Base-by-base conservation (phyloP, 2,329 filamentous ascomycete genomes). In the Fusarium tupiense region DNA sequence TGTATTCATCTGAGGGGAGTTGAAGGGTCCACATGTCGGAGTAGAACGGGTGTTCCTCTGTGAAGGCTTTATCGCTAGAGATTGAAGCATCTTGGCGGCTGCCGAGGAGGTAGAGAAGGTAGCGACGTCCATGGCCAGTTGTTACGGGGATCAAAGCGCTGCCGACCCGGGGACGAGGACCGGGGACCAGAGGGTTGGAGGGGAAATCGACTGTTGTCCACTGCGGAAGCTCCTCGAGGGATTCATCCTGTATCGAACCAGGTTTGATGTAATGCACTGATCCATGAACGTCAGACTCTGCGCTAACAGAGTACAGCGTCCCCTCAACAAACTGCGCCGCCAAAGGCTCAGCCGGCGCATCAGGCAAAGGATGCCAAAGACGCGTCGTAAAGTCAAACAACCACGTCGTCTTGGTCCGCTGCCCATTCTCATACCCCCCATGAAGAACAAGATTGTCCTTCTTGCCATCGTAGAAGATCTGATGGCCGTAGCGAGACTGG, bases 21-120 rank as follows among this genome's bases (percentile, higher is more conserved):
- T 76, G 74, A 1, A 76, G 22, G 0, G 74, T 73, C 74, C 74
- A 76, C 71, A 75, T 73, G 24, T 76, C 74, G 1, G 74, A 76
- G 61, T 73, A 76, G 33, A 75, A 75, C 0, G 68, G 62, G 6
- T 67, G 68, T 1, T 75, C 67, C 24, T 76, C 56, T 0, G 66
- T 76, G 19, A 58, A 75, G 0, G 59, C n/a, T 13, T 72, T 47
- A 26, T 76, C 64, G 1, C 35, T 29, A 56, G 46, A 6, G 40
- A 69, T 29, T 5, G 46, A 13, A 1, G 53, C 41, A 22, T 74
- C 73, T 40, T 76, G 59, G 2, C 74, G 64, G 29, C 74, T 75
- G 26, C 74, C 74, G 3, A 76, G 66, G 13, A 76, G 69, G 16
- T 74, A 75, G 8, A 76, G 40, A 0, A 76, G 65, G 7, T 76